phyloP scores from a whole-genome alignment of 352 stramenopile species.

The Phytopythium boreale region DNA sequence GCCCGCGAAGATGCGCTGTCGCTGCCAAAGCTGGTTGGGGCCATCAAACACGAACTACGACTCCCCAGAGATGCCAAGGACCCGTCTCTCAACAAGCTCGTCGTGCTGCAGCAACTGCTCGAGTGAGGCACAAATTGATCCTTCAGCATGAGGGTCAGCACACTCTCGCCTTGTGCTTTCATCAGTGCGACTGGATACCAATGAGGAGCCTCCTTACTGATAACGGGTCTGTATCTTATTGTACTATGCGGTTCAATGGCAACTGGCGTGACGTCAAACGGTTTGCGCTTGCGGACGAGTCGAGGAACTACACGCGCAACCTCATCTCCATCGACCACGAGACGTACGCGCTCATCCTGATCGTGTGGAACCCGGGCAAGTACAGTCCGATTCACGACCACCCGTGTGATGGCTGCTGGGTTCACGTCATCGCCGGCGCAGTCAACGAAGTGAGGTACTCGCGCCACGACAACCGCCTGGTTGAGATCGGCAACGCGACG shows the following conservation, averaged over 20 bases:
- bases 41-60: slow-evolving; percentile 38
- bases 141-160: neutral
- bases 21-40: slow-evolving; percentile 39
- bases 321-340: slow-evolving; percentile 86
- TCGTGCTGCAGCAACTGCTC: slow-evolving; percentile 30
- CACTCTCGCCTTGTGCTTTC: neutral
- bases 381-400: slow-evolving; percentile 87
- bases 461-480: slow-evolving; percentile 16
- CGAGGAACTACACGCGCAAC: slow-evolving; percentile 90
- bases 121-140: slow-evolving; percentile 25
- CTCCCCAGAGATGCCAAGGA: slow-evolving; percentile 19
- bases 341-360: slow-evolving; percentile 90
- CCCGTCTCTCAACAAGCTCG: slow-evolving; percentile 36
- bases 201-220: neutral
- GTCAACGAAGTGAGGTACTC: slow-evolving; percentile 75
- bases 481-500: slow-evolving; percentile 26
- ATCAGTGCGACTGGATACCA: neutral
- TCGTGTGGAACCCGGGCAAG: slow-evolving; percentile 90
- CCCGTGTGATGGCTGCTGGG: slow-evolving; percentile 84
- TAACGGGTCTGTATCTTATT: neutral
- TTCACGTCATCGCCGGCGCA: slow-evolving; percentile 63
- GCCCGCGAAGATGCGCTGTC: slow-evolving; percentile 17
- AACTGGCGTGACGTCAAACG: slow-evolving; percentile 47
- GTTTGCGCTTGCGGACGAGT: slow-evolving; percentile 69
- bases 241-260: slow-evolving; percentile 29